Base-by-base conservation (phyloP, 2,329 filamentous ascomycete genomes). In the Penicillium psychrosexuale region DNA sequence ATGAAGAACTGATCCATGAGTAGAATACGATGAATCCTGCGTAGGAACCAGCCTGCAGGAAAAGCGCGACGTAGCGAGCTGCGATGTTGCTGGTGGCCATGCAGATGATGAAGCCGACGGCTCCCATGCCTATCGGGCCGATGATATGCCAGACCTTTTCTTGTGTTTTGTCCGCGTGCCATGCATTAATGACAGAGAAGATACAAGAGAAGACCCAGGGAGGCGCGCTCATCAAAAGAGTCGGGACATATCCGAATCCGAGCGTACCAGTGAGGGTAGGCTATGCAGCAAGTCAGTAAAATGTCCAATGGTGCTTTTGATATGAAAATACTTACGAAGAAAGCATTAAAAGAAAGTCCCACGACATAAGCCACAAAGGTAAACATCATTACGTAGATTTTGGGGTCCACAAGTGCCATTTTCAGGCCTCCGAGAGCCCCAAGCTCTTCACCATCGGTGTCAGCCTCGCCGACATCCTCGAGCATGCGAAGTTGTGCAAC, bases 351-450 rank as follows among this genome's bases (percentile, higher is more conserved):
- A 0, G 81, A 81, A 37, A 78, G 68, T 3, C 83, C 83, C 6
- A 85, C 76, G 8, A 85, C 82, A 57, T 85, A 85, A 3, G 82
- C 81, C 3, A 81, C 83, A 54, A 85, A 81, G 1, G 82, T 83
- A 7, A 86, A 52, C 78, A 84, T 85, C 80, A 86, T 82, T 56
- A 86, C 63, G 63, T 85, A 87, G 58, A 85, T 83, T 74, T 86
- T 86, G 59, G 72, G 15, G 58, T 87, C 84, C 68, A 81, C 83
- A 47, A 85, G 64, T 0, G 83, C 82, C 78, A 86, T 82, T 49
- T 80, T 34, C 3, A 73, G 30, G 84, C 84, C 84, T 8, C 77
- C 77, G 57, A 83, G 80, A 2, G 75, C 64, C 3, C 78, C 78
- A 61, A 65, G 60, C 12, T 82, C 76, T n/a, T 73, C 71, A 0